Evolutionary conservation across 129 eudicot species (phyloP), one percentile per base, ranked within the genome.

Genomic region (Pseudognaphalium luteoalbum): DNA sequence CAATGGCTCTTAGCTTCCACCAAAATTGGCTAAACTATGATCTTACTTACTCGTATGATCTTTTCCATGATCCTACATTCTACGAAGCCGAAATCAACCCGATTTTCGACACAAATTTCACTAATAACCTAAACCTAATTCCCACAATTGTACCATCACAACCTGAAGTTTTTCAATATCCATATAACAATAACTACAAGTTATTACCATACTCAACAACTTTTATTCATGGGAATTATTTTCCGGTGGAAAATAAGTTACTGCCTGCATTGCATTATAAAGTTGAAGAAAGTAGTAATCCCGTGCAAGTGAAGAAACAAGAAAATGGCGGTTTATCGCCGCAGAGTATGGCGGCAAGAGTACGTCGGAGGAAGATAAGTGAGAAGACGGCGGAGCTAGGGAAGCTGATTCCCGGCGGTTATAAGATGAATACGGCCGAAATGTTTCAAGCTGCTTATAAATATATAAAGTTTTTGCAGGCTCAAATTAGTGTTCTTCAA

Each of bases 361-460:
- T 83, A 72, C 71, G 92, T 83, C 83, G 96, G 79, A 84, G 84
- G 87, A 90, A 87, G 87, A 90, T 90, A 57, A 87, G 81, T 12
- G 92, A 85, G 81, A 90, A 90, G 82, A 90, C 96, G 1, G 83
- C 84, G 19, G 90, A 87, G 88, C 90, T 90, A 3, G 88, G 90
- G 20, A 87, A 85, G 81, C 83, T 90, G 3, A 79, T 90, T 19
- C 92, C 96, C 3, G 92, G 92, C 14, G 96, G 89, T 7, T 75
- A 67, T 32, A 89, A 68, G 80, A 76, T 89, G 91, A 86, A 89
- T 74, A 89, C 95, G 50, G 95, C 89, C 9, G 89, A 86, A 20
- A 89, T 89, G 95, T 58, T 89, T 65, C 86, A 82, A 58, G 76
- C 89, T 80, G 88, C 88, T 74, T 86, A 28, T n/a, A 86, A 82